Evolutionary conservation across 148 eudicot species (phyloP).

Genomic region (Drosera capensis): DNA sequence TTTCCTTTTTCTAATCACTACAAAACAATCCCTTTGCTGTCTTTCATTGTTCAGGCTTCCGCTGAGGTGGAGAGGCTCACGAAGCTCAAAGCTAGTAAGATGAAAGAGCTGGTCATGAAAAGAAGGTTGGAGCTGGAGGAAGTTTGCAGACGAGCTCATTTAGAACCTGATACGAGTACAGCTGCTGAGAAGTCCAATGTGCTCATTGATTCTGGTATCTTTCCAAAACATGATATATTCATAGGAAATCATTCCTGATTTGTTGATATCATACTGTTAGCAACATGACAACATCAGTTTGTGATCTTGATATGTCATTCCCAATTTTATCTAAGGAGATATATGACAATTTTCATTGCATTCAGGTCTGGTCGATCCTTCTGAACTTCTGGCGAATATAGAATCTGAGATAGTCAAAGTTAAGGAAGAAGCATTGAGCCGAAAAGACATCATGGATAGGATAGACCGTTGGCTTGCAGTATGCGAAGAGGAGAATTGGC

Average conservation of each 20-base stretch:
- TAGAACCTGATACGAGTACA: conserved; percentile 54
- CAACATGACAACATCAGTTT: no score
- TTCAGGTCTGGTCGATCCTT: conserved; percentile 60
- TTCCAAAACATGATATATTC: no score
- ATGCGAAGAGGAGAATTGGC: conserved; percentile 73
- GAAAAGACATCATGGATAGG: conserved; percentile 53
- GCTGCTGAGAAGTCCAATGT: conserved; percentile 55
- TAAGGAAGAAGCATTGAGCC: conserved; percentile 48
- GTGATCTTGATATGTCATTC: no score
- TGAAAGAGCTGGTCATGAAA: conserved; percentile 60
- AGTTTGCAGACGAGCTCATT: conserved; percentile 32
- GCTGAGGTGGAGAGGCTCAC: conserved; percentile 57
- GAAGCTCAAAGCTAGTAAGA: conserved; percentile 43
- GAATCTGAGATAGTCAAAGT: conserved; percentile 44
- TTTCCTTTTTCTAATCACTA: no score
- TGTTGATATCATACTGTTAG: no score
- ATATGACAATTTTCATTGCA: conserved; percentile 5
- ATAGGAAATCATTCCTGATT: no score
- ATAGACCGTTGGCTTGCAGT: conserved; percentile 56
- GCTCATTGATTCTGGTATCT: conserved; percentile 55
- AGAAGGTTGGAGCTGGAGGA: conserved; percentile 51
- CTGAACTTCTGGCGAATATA: conserved; percentile 47
- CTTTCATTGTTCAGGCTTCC: conserved; percentile 47
- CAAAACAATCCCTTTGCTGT: no score
- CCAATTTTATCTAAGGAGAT: no score